These are phyloP conservation scores for Cucumis hystrix DNA, from an alignment of 306 rosid species.

Conservation along the genomic window DNA sequence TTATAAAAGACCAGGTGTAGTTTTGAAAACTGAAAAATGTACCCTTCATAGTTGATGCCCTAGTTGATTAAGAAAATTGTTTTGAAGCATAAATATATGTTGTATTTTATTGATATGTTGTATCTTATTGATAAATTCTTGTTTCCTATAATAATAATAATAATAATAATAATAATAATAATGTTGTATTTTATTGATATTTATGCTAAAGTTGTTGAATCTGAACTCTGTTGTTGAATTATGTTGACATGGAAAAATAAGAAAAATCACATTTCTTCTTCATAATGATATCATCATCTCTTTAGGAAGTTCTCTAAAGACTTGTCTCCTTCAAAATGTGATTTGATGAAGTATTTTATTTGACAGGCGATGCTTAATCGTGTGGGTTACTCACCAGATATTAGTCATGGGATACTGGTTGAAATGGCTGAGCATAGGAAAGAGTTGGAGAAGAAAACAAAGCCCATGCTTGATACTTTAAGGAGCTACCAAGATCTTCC, in stretches of 20 bases:
- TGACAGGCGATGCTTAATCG: slow-evolving; percentile 68
- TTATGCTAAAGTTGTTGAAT: neutral
- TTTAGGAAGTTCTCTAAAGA: neutral
- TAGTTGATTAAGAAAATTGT: neutral
- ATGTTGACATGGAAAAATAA: too few relatives aligned
- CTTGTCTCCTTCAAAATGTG: neutral
- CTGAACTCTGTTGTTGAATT: neutral
- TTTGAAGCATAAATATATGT: neutral
- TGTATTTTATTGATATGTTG: neutral
- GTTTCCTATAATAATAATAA: too few relatives aligned
- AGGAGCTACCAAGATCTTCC: slow-evolving; percentile 96
- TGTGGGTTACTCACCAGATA: slow-evolving; percentile 75
- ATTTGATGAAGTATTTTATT: neutral
- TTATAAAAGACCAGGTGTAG: too few relatives aligned
- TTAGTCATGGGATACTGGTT: slow-evolving; percentile 74
- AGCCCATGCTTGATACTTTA: slow-evolving; percentile 80
- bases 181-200: neutral
- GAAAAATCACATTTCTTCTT: too few relatives aligned
- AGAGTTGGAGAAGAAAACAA: slow-evolving; percentile 86
- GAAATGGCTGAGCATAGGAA: slow-evolving; percentile 82
- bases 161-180: too few relatives aligned
- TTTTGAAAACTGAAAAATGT: too few relatives aligned
- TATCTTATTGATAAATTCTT: too few relatives aligned
- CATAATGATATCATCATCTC: neutral
- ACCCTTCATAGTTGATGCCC: neutral